Evolutionary conservation across 805 yeast genomes (phyloP), one percentile per base, ranked within the genome.

Genomic region (Schwanniomyces polymorphus): DNA sequence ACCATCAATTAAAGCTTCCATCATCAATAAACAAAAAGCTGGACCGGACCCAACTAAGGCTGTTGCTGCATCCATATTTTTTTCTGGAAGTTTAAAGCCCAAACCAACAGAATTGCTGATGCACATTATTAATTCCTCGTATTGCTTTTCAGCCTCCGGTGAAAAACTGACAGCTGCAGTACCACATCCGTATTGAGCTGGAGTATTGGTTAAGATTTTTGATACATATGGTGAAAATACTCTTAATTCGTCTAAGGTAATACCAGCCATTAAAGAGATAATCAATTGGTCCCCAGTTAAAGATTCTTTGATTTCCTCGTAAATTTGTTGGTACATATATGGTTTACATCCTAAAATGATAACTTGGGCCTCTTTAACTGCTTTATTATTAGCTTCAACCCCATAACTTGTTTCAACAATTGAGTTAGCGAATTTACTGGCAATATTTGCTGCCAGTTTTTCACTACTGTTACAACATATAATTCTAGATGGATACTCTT

Each of bases 181-280:
- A 43, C 98, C 99, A 56, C 85, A 82, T 18, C 97, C 97, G 65
- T 80, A 88, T 64, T 85, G 85, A 16, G 97, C 95, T 3, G 99
- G 97, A 0, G 99, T 94, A 70, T 92, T 94, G 40, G 99, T 92
- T 96, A 95, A 91, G n/a, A 95, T 96, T 52, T 96, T 80, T 18
- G 95, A 88, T 27, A 92, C 83, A 48, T 75, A 71, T 6, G 76
- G 71, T 8, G 88, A 73, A 57, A 81, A 78, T 1, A 64, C 59
- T 16, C 63, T 52, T 55, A 91, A 75, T 62, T 87, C 88, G 16
- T 74, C 82, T 51, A 91, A 84, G 14, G 96, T 88, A 80, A 90
- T 87, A 11, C 99, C 99, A 2, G 99, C 98, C 56, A 91, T 82
- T 51, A 94, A 72, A 4, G 97, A 88, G 47, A 92, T 84, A 25